Percentiles rank a stretch among this genome's conserved stretches.
phyloP scores from a whole-genome alignment of 2,329 filamentous ascomycete genomes.

The Verticillium tricorpus region DNA sequence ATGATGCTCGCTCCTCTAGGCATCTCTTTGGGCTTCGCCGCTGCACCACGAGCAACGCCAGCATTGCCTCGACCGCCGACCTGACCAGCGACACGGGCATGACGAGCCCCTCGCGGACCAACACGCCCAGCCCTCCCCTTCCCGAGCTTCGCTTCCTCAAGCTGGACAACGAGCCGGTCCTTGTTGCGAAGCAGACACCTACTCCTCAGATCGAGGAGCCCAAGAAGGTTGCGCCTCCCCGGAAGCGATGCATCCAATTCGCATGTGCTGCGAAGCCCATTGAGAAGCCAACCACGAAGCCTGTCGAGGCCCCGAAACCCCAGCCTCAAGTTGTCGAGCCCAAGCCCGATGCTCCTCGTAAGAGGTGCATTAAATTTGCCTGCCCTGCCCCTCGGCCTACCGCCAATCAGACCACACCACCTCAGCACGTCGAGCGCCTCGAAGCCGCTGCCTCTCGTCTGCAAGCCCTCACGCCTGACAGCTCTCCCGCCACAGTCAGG shows the following conservation, averaged over 20 bases:
- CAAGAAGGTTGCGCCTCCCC: conserved; percentile 26
- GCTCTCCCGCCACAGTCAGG: conserved; percentile 17
- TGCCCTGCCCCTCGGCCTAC: conserved; percentile 53
- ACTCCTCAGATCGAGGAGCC: conserved; percentile 54
- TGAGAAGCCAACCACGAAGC: conserved; percentile 25
- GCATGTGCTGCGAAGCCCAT: conserved; percentile 69
- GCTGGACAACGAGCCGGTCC: conserved; percentile 24
- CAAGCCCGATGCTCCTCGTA: conserved; percentile 30
- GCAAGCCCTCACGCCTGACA: conserved; percentile 1
- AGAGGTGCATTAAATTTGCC: conserved; percentile 70
- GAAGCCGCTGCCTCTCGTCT: conserved; percentile 8
- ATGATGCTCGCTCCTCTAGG: conserved; percentile 31
- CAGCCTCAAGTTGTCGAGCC: conserved; percentile 21
- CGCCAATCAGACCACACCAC: conserved; percentile 33
- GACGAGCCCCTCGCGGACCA: conserved; percentile 83
- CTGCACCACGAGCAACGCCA: conserved; percentile 76
- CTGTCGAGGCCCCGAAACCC: conserved; percentile 22
- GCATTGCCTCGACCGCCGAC: conserved; percentile 79
- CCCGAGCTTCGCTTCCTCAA: conserved; percentile 49
- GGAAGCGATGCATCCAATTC: conserved; percentile 90
- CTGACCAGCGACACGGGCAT: conserved; percentile 92
- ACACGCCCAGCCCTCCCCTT: conserved; percentile 83
- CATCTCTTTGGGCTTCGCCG: conserved; percentile 41
- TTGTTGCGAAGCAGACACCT: conserved; percentile 43
- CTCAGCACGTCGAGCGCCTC: conserved; percentile 17